Evolutionary conservation across 192 early-diverging fungal genomes (phyloP).

Genomic region (Endogone sp.): DNA sequence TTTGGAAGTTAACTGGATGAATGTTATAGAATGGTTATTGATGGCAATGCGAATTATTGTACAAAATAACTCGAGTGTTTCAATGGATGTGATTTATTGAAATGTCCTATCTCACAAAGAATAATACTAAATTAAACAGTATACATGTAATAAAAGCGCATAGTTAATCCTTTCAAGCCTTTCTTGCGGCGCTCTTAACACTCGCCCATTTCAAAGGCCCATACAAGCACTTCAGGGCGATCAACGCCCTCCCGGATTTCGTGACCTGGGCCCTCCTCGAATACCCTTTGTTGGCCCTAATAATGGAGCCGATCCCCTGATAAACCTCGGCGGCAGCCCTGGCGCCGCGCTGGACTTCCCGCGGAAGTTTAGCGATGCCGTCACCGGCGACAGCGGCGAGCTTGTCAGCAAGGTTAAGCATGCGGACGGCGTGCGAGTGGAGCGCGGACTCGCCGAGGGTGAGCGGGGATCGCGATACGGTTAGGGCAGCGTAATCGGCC

Average conservation of each 20-base stretch:
- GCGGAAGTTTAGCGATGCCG: constrained; percentile 31
- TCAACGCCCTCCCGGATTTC: neutral
- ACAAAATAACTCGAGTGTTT: no score
- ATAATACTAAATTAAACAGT: no score
- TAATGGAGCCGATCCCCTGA: constrained; percentile 31
- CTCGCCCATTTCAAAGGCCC: no score
- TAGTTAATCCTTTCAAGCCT: no score
- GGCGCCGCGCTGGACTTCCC: constrained; percentile 28
- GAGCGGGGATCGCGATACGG: constrained; percentile 12
- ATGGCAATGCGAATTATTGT: no score
- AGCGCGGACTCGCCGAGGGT: constrained; percentile 15
- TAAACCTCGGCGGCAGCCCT: constrained; percentile 42
- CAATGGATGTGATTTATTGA: no score
- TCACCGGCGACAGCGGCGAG: constrained; percentile 5
- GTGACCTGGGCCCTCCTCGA: constrained; percentile 22
- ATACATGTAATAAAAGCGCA: no score
- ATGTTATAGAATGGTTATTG: no score
- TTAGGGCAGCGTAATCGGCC: neutral
- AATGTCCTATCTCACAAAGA: no score
- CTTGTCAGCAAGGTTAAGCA: constrained; percentile 23
- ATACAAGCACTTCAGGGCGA: neutral
- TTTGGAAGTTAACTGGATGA: no score
- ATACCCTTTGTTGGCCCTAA: constrained; percentile 26
- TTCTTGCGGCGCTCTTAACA: no score
- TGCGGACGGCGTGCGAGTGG: constrained; percentile 7